These are phyloP conservation scores for Parathielavia hyrcaniae DNA, from an alignment of 495 filamentous ascomycete species.

Conservation along the genomic window DNA sequence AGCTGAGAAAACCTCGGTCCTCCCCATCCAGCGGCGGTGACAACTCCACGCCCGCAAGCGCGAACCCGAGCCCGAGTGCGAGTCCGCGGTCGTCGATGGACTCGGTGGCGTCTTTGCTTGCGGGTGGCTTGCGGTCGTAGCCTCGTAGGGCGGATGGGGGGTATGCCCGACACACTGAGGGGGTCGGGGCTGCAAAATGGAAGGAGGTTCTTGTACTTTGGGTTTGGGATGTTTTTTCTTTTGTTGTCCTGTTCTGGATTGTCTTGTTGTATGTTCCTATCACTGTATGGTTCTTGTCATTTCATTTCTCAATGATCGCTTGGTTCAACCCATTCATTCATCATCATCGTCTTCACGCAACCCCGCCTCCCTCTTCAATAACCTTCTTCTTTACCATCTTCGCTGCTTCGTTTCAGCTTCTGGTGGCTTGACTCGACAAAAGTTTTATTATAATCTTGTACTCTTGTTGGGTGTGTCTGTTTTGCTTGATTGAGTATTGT, in stretches of 20 bases:
- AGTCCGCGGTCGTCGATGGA: conserved; percentile 8
- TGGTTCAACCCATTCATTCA: not conserved
- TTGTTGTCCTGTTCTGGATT: not conserved
- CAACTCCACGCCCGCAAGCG: not conserved
- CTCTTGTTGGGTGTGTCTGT: not conserved
- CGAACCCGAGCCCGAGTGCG: conserved; percentile 1
- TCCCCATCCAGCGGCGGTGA: conserved; percentile 2
- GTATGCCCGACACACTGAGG: too few relatives aligned
- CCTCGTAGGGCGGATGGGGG: not conserved
- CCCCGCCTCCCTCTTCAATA: not conserved
- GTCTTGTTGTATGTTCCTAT: too few relatives aligned
- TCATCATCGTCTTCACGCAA: not conserved
- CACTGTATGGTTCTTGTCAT: not conserved
- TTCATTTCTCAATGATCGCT: not conserved
- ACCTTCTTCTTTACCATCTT: not conserved
- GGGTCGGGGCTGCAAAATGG: too few relatives aligned
- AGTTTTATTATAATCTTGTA: not conserved
- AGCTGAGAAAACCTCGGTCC: not conserved
- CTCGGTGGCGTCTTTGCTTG: not conserved
- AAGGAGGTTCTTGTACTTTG: conserved; percentile 1
- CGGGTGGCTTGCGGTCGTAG: not conserved
- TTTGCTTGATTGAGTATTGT: not conserved
- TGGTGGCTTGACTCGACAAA: conserved; percentile 4
- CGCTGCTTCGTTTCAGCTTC: not conserved
- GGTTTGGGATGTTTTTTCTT: not conserved